Conservation (phyloP, 495 filamentous ascomycete genomes). For the Neurospora sp. region DNA sequence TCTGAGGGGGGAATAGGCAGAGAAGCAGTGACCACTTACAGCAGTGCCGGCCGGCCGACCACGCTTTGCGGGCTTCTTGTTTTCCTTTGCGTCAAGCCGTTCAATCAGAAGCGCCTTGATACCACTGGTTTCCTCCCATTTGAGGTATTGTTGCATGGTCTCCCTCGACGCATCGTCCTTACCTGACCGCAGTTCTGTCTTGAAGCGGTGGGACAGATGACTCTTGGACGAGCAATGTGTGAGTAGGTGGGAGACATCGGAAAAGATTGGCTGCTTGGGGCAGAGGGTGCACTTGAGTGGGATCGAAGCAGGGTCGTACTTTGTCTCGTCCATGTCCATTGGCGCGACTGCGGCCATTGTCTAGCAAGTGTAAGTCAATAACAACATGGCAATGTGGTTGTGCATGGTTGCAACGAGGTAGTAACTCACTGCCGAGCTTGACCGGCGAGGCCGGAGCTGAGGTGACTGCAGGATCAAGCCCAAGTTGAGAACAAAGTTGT, state of each 20-base stretch:
- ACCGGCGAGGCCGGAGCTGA: not conserved
- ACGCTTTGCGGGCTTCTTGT: conserved; percentile 37
- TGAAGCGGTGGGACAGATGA: conserved; percentile 67
- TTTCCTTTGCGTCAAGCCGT: conserved; percentile 61
- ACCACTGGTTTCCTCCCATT: conserved; percentile 57
- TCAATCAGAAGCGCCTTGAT: conserved; percentile 59
- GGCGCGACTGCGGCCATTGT: conserved; percentile 26
- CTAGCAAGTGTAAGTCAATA: conserved; percentile 17
- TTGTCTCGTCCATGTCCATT: conserved; percentile 13
- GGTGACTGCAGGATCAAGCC: conserved; percentile 11
- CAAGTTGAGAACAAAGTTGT: not conserved
- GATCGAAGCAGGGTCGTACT: conserved; percentile 22
- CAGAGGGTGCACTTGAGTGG: conserved; percentile 72
- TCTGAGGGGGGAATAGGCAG: not conserved
- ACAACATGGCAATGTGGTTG: not conserved
- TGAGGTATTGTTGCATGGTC: conserved; percentile 49
- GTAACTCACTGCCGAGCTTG: conserved; percentile 10
- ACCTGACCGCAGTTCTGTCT: conserved; percentile 53
- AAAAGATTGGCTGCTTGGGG: conserved; percentile 65
- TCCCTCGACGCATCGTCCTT: conserved; percentile 41
- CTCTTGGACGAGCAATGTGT: conserved; percentile 82
- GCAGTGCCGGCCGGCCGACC: conserved; percentile 4
- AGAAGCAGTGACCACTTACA: conserved; percentile 5
- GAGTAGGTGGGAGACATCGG: conserved; percentile 78
- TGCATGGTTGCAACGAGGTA: not conserved